A percentile compares a stretch with the other conserved stretches of the same genome.
phyloP scores from a whole-genome alignment of 2,329 filamentous ascomycete species.

The Magnaporthiopsis rhizophila region DNA sequence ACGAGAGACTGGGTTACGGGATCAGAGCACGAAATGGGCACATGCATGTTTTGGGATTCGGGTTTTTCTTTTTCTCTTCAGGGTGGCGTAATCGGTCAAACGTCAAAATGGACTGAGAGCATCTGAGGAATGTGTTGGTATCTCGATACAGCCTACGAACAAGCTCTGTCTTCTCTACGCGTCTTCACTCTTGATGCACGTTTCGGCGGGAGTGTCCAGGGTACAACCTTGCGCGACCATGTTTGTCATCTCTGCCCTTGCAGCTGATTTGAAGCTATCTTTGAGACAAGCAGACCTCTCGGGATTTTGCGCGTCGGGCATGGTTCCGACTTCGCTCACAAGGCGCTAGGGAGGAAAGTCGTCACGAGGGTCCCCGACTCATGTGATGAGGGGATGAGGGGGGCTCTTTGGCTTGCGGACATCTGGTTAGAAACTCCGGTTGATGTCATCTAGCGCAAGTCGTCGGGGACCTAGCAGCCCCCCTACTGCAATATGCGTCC shows the following conservation, averaged over 20 bases:
- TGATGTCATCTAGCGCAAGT: not conserved
- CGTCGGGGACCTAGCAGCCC: not conserved
- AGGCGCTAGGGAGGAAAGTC: not conserved
- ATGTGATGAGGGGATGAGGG: not conserved
- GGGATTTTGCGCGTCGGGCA: not conserved
- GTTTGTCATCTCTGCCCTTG: not conserved
- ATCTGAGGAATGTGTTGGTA: not conserved
- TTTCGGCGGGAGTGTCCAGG: not conserved
- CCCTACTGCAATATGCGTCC: not conserved
- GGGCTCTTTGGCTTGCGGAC: too few relatives aligned
- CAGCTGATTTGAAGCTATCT: not conserved
- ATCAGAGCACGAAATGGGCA: slow-evolving; percentile 13
- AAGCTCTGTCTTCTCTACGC: not conserved
- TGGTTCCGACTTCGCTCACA: not conserved
- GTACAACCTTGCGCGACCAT: not conserved
- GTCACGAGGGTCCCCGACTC: not conserved
- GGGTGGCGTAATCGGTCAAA: slow-evolving; percentile 8
- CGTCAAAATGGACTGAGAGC: slow-evolving; percentile 5
- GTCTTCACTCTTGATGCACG: not conserved
- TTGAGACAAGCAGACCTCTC: not conserved
- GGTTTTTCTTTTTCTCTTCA: slow-evolving; percentile 6
- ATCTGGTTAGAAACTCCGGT: not conserved
- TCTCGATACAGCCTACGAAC: not conserved
- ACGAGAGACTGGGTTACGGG: slow-evolving; percentile 16
- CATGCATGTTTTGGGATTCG: slow-evolving; percentile 18